Base-by-base conservation (phyloP, 140 eudicot genomes). In the Senecio squalidus region DNA sequence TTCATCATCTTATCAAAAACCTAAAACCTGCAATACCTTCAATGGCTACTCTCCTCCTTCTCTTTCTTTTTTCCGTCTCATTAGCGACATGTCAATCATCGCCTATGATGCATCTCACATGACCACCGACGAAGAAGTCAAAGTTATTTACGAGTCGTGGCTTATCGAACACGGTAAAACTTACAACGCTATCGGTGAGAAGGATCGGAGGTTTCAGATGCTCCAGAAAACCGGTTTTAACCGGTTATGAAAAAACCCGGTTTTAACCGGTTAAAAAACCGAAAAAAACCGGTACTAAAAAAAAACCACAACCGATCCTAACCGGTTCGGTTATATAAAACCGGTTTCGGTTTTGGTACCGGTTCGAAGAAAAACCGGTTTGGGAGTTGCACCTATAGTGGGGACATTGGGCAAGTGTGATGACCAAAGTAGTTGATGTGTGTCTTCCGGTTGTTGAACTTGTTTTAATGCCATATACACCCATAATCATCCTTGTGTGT, bases 131-230 rank as follows among this genome's bases (percentile, higher is more conserved):
- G 83, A 73, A 0, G 91, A 81, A 45, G 73, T 88, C 38, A 74
- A 30, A 68, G 49, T 74, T n/a, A 11, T 84, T 62, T 77, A 71
- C 79, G 94, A 84, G 63, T 78, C 96, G 2, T 88, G 96, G 96
- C 78, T 88, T 1, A 70, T 74, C 0, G 36, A 88, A 50, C 96
- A 88, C 65, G 92, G 78, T 17, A 84, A 88, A 66, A 60, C 84
- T 1, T 88, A 88, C 92, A 88, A 88, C 88, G 88, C 74, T 24
- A 5, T 88, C 2, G 95, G 85, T 0, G 96, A 88, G 53, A 84
- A 84, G 33, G 92, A 88, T 36, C 69, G 22, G 45, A 59, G 96
- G 68, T 88, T 88, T 30, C 69, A 81, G 81, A 79, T 84, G n/a
- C n/a, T n/a, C n/a, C n/a, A n/a, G n/a, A n/a, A n/a, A n/a, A n/a